Base-by-base conservation (phyloP, 495 filamentous ascomycete genomes). In the Chaetomium tenue region DNA sequence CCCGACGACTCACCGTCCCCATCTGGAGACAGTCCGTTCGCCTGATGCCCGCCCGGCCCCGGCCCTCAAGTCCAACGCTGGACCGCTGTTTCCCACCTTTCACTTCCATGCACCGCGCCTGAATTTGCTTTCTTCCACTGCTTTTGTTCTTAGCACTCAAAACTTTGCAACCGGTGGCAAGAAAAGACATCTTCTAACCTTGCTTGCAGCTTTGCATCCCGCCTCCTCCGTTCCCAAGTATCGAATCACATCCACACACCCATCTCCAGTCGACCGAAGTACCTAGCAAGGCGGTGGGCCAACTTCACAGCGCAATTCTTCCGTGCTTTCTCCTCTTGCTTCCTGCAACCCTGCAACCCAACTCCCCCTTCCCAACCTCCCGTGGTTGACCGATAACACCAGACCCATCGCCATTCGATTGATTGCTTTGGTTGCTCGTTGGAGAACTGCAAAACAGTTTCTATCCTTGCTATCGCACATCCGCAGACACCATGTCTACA, bases 401-500 rank as follows among this genome's bases (percentile, higher is more conserved):
- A 53, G 51, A 52, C 56, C 54, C 56, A 56, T 70, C 52, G 58
- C 56, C 46, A 56, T 61, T 15, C 61, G 28, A 68, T 52, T 55
- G 50, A 55, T 67, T 64, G 61, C 60, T 55, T 68, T 64, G 63
- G 61, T 65, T 63, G 59, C 63, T 18, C 25, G 37, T 26, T 40
- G 25, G 33, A 55, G 48, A 50, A n/a, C 18, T n/a, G n/a, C 64
- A 28, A 63, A 37, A 37, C 12, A 42, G 33, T 3, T 40, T 7
- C 37, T 62, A 18, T 54, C 22, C 40, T 30, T 56, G 30, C 59
- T 8, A 37, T 5, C 33, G 15, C 48, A 58, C 42, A 33, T 30
- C 33, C 47, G 52, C n/a, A 26, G 52, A 48, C 67, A 77, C 66
- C 63, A 86, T 86, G 83, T 78, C 82, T 64, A 58, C 64, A 60